Conservation (phyloP, 495 filamentous ascomycete species). For the Aspergillus ostianus region DNA sequence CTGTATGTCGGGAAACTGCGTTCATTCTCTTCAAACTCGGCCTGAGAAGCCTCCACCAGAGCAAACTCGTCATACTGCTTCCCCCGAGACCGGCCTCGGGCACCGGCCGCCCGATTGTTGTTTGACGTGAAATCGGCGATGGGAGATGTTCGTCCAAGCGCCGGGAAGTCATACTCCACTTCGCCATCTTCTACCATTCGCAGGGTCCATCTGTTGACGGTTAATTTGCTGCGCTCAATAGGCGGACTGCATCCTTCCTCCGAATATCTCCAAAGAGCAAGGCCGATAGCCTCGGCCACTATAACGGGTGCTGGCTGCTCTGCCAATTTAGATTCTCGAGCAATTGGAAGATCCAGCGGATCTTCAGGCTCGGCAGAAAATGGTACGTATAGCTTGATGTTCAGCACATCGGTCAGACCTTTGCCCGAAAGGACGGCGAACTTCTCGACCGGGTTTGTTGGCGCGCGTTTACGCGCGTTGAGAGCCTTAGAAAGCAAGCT, state of each 20-base stretch:
- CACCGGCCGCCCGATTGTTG: constrained; percentile 66
- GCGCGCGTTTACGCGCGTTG: constrained; percentile 75
- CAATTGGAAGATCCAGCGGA: constrained; percentile 75
- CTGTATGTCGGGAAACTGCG: constrained; percentile 68
- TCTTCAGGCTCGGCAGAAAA: constrained; percentile 70
- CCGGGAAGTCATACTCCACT: constrained; percentile 92
- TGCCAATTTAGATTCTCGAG: constrained; percentile 70
- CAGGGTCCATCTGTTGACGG: constrained; percentile 89
- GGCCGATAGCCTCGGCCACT: constrained; percentile 86
- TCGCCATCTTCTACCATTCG: constrained; percentile 96
- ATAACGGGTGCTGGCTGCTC: constrained; percentile 66
- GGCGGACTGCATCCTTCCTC: constrained; percentile 76
- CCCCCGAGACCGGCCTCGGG: constrained; percentile 68
- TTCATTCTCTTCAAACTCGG: constrained; percentile 77
- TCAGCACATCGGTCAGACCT: constrained; percentile 77
- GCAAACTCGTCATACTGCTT: constrained; percentile 94
- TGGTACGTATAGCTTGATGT: constrained; percentile 82
- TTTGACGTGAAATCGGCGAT: constrained; percentile 87
- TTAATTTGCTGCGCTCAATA: constrained; percentile 65
- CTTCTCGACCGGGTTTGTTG: constrained; percentile 75
- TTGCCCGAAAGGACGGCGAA: constrained; percentile 87
- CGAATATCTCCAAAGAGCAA: constrained; percentile 81
- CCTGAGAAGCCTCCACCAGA: constrained; percentile 74
- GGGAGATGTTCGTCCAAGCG: constrained; percentile 73
- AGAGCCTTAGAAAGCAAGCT: constrained; percentile 70